These are phyloP conservation scores for Sarocladium strictum DNA, from an alignment of 2,329 filamentous ascomycete species.

Conservation along the genomic window DNA sequence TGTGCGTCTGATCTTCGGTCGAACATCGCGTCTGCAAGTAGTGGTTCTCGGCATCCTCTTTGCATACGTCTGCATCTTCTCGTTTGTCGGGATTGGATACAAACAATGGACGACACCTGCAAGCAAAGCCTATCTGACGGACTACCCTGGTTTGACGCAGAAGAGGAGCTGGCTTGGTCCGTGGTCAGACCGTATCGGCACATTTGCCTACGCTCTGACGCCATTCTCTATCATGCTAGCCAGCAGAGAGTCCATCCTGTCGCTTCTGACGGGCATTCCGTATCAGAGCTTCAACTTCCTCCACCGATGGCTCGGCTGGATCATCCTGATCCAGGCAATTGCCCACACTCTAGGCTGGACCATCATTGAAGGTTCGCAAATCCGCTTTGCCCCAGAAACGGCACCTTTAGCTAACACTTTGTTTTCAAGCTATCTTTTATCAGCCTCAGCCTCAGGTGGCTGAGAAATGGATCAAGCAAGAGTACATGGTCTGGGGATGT, in stretches of 20 bases:
- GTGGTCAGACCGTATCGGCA: constrained; percentile 63
- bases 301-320: constrained; percentile 68
- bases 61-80: constrained; percentile 60
- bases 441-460: constrained; percentile 62
- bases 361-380: constrained; percentile 47
- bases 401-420: not conserved
- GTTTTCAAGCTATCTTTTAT: constrained; percentile 47
- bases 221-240: constrained; percentile 62
- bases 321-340: constrained; percentile 57
- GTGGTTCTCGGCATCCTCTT: constrained; percentile 51
- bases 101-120: constrained; percentile 65
- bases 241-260: constrained; percentile 63
- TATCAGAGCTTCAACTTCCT: constrained; percentile 75
- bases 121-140: constrained; percentile 41
- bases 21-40: constrained; percentile 63
- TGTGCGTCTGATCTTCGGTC: constrained; percentile 56
- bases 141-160: constrained; percentile 35
- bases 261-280: constrained; percentile 63
- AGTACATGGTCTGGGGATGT: constrained; percentile 68
- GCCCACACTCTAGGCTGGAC: constrained; percentile 52
- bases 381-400: not conserved
- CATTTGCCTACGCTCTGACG: constrained; percentile 67
- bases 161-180: constrained; percentile 60
- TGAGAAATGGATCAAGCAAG: constrained; percentile 50
- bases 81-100: constrained; percentile 64